Conservation (phyloP, 441 rosid genomes). For the Arabidopsis hybrid region DNA sequence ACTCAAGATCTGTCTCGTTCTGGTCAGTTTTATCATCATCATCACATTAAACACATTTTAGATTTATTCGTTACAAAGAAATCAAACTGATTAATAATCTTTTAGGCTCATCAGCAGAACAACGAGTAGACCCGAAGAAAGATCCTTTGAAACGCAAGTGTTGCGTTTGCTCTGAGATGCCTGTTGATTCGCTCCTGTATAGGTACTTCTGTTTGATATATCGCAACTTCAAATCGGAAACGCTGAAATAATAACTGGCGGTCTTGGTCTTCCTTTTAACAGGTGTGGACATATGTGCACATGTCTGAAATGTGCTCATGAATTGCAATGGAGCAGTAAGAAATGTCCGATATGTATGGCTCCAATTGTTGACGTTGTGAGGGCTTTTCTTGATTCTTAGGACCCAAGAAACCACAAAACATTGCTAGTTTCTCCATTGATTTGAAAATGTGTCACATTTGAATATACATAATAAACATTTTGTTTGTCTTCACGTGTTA, state of each 20-base stretch:
- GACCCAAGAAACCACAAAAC: not conserved
- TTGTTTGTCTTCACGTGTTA: slow-evolving; percentile 6
- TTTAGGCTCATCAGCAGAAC: slow-evolving; percentile 42
- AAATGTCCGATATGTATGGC: slow-evolving; percentile 88
- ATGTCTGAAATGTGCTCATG: slow-evolving; percentile 85
- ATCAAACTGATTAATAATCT: slow-evolving; percentile 13
- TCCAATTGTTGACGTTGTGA: slow-evolving; percentile 81
- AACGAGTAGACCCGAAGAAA: slow-evolving; percentile 44
- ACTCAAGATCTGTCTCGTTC: slow-evolving; percentile 51
- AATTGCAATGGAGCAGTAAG: slow-evolving; percentile 76
- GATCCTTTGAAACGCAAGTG: slow-evolving; percentile 61
- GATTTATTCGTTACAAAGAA: not conserved
- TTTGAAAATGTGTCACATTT: slow-evolving; percentile 13
- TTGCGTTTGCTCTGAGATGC: slow-evolving; percentile 76
- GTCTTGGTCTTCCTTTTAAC: not conserved
- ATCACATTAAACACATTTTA: not conserved
- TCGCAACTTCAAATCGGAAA: not conserved
- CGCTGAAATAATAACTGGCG: slow-evolving; percentile 6
- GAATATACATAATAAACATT: not conserved
- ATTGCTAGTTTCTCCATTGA: slow-evolving; percentile 8
- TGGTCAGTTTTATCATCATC: slow-evolving; percentile 49
- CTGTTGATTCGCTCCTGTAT: slow-evolving; percentile 76
- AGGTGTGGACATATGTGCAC: slow-evolving; percentile 98
- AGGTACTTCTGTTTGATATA: slow-evolving; percentile 51
- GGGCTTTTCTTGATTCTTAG: slow-evolving; percentile 62